Evolutionary conservation across 2,329 filamentous ascomycete genomes (phyloP).

Genomic region (Alternaria incomplexa): DNA sequence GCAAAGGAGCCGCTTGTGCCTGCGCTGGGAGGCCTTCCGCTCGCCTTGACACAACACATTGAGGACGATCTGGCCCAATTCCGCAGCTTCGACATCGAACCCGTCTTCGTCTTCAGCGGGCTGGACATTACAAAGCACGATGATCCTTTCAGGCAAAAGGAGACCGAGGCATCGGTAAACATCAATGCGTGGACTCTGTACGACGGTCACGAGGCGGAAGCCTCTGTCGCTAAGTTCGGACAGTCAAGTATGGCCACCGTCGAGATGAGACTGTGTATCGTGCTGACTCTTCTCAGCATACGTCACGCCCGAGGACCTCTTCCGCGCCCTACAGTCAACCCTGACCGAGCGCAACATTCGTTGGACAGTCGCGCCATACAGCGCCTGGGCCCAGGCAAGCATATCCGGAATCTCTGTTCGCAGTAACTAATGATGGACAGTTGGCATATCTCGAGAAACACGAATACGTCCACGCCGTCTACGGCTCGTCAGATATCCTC

Average conservation of each 20-base stretch:
- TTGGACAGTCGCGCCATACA: constrained; percentile 85
- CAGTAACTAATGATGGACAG: constrained; percentile 48
- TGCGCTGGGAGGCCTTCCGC: constrained; percentile 86
- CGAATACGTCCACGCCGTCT: constrained; percentile 69
- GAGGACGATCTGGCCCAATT: constrained; percentile 77
- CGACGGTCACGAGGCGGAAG: constrained; percentile 76
- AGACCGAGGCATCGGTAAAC: constrained; percentile 71
- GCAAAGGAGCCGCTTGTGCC: constrained; percentile 87
- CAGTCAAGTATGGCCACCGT: constrained; percentile 67
- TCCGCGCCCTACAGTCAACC: constrained; percentile 76
- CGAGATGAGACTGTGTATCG: background rate
- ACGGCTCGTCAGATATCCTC: constrained; percentile 83
- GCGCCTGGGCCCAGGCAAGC: constrained; percentile 80
- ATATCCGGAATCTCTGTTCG: background rate
- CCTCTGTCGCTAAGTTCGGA: constrained; percentile 87
- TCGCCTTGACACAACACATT: constrained; percentile 76
- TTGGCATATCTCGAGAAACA: constrained; percentile 80
- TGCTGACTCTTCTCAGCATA: constrained; percentile 61
- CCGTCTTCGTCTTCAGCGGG: constrained; percentile 91
- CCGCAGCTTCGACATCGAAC: constrained; percentile 72
- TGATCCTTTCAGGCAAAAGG: constrained; percentile 63
- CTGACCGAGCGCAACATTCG: constrained; percentile 72
- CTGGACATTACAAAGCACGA: constrained; percentile 76
- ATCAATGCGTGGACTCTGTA: constrained; percentile 87
- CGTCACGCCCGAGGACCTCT: constrained; percentile 69